Conservation (phyloP, 176 grass and related monocot genomes). For the Oryza glumipatula region DNA sequence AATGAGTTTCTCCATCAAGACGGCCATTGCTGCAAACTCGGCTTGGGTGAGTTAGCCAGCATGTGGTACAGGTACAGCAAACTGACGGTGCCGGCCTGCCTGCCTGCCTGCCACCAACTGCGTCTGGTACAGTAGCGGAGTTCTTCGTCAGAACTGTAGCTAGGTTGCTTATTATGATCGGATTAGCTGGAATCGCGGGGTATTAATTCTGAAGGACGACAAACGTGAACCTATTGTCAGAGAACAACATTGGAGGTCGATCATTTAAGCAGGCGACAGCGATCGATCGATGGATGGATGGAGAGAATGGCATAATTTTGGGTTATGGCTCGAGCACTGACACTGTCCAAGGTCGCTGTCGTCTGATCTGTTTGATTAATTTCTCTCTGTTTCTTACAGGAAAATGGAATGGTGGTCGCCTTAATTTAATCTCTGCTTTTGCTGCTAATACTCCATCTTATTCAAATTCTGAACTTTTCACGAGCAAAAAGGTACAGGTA, state of each 20-base stretch:
- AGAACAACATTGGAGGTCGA: constrained; percentile 32
- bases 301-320: background rate
- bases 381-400: too few species aligned
- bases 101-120: background rate
- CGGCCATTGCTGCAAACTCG: background rate
- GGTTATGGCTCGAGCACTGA: background rate
- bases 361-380: background rate
- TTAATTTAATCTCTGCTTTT: background rate
- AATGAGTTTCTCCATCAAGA: background rate
- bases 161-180: background rate
- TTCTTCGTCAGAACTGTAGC: background rate
- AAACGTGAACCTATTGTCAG: background rate
- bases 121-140: background rate
- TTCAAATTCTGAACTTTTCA: background rate
- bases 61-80: background rate
- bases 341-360: background rate
- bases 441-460: background rate
- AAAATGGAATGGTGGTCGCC: background rate
- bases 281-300: background rate
- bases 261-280: constrained; percentile 36
- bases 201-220: constrained; percentile 15
- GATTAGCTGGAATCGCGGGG: background rate
- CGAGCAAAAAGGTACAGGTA: background rate
- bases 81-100: background rate
- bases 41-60: background rate